Conservation (phyloP, 1,284 basidiomycete genomes). For the Grifola frondosa region DNA sequence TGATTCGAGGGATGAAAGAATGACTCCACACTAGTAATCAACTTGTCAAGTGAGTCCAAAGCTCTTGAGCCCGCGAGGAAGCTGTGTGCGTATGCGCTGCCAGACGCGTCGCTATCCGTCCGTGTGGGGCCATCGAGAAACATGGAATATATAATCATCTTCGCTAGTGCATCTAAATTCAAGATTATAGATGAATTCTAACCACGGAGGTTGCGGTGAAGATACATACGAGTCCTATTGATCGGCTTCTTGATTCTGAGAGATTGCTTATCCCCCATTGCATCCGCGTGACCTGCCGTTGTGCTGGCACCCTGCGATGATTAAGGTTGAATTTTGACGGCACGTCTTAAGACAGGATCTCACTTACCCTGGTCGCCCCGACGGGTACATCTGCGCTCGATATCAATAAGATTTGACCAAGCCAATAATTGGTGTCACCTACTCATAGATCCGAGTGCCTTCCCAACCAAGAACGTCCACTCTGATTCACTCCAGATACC, state of each 20-base stretch:
- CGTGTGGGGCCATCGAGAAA: conserved; percentile 74
- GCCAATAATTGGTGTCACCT: no score
- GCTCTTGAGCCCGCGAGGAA: conserved; percentile 88
- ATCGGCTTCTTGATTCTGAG: conserved; percentile 78
- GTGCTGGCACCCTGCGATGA: conserved; percentile 53
- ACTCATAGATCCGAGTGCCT: conserved; percentile 89
- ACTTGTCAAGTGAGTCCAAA: conserved; percentile 83
- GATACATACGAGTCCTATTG: conserved; percentile 61
- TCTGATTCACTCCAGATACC: conserved; percentile 89
- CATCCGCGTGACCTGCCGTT: conserved; percentile 70
- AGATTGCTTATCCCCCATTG: conserved; percentile 59
- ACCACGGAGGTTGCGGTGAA: conserved; percentile 3
- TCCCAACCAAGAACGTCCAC: conserved; percentile 85
- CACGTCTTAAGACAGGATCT: conserved; percentile 1
- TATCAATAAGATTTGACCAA: conserved; percentile 11
- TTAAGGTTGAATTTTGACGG: conserved; percentile 1
- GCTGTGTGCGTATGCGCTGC: no score
- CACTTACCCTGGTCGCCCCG: conserved; percentile 58
- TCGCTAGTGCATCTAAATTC: conserved; percentile 72
- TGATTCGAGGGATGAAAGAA: conserved; percentile 90
- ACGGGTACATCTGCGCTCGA: conserved; percentile 66
- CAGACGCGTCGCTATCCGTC: conserved; percentile 37
- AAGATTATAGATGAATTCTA: conserved; percentile 1
- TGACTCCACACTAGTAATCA: conserved; percentile 91
- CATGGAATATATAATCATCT: conserved; percentile 91